Conservation (phyloP, 495 filamentous ascomycete species). For the Penicillium steckii region DNA sequence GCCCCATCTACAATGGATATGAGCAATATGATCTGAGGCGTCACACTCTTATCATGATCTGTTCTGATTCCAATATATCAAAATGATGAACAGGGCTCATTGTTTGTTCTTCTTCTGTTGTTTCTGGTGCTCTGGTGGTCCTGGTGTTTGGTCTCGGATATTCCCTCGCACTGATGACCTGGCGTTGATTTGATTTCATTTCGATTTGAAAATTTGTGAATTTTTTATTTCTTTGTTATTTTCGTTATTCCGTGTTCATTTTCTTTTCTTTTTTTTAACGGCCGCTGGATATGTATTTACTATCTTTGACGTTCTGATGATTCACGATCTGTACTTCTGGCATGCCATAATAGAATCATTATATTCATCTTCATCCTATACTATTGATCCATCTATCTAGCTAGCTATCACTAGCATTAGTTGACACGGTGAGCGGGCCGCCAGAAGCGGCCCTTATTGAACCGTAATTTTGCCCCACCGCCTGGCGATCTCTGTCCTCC, state of each 20-base stretch:
- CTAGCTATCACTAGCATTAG: neutral
- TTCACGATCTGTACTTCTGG: conserved; percentile 29
- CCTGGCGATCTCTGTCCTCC: conserved; percentile 6
- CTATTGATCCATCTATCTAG: no score
- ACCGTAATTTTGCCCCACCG: conserved; percentile 11
- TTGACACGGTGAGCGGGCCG: conserved; percentile 16
- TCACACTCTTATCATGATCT: conserved; percentile 35
- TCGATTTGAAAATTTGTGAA: conserved; percentile 20
- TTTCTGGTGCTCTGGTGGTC: conserved; percentile 9
- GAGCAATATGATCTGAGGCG: conserved; percentile 51
- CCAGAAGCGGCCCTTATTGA: conserved; percentile 18
- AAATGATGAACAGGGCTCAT: neutral
- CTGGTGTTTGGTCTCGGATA: conserved; percentile 8
- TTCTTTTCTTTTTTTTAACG: conserved; percentile 15
- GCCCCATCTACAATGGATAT: conserved; percentile 41
- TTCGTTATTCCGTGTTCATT: conserved; percentile 18
- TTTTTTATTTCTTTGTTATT: conserved; percentile 15
- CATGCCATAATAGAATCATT: conserved; percentile 27
- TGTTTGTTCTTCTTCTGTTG: conserved; percentile 8
- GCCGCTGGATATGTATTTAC: conserved; percentile 26
- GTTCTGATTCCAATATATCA: conserved; percentile 3
- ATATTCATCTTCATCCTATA: neutral
- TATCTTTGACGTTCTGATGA: conserved; percentile 32
- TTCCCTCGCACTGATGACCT: conserved; percentile 3
- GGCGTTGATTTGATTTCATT: conserved; percentile 18